Conservation (phyloP, 345 rosid genomes). For the Gossypium anomalum region DNA sequence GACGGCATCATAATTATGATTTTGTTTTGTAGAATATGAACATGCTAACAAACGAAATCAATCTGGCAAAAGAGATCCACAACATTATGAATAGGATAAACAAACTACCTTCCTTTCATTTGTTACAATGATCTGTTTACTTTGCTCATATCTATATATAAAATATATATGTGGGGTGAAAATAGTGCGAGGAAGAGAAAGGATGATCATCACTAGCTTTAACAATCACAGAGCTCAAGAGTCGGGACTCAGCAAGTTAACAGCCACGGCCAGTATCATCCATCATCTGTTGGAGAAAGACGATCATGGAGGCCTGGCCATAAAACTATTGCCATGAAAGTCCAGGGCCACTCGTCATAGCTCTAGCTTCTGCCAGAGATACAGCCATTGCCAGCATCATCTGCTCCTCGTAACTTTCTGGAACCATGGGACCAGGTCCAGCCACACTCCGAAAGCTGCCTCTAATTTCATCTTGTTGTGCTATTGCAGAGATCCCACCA, state of each 20-base stretch:
- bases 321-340: slow-evolving; percentile 65
- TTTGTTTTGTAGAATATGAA: slow-evolving; percentile 1
- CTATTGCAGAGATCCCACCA: slow-evolving; percentile 34
- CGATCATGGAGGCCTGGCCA: slow-evolving; percentile 7
- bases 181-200: slow-evolving; percentile 4
- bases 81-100: slow-evolving; percentile 20
- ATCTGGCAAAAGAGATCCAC: slow-evolving; percentile 8
- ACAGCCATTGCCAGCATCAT: slow-evolving; percentile 98
- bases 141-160: slow-evolving; percentile 16
- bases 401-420: slow-evolving; percentile 94
- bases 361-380: slow-evolving; percentile 85
- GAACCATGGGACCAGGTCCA: slow-evolving; percentile 44
- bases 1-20: slow-evolving; percentile 2
- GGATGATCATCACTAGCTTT: slow-evolving; percentile 24
- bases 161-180: slow-evolving; percentile 13
- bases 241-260: slow-evolving; percentile 18
- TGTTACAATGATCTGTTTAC: slow-evolving; percentile 19
- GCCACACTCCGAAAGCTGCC: slow-evolving; percentile 31
- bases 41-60: slow-evolving; percentile 10
- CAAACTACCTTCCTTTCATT: slow-evolving; percentile 35
- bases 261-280: slow-evolving; percentile 7
- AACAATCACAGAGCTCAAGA: slow-evolving; percentile 1
- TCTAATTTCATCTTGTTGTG: slow-evolving; percentile 35
- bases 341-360: slow-evolving; percentile 45
- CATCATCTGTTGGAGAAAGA: slow-evolving; percentile 18